A percentile compares a stretch with the other conserved stretches of the same genome.
Evolutionary conservation across 2,329 filamentous ascomycete genomes (phyloP).

Genomic region (Neurospora sp.): DNA sequence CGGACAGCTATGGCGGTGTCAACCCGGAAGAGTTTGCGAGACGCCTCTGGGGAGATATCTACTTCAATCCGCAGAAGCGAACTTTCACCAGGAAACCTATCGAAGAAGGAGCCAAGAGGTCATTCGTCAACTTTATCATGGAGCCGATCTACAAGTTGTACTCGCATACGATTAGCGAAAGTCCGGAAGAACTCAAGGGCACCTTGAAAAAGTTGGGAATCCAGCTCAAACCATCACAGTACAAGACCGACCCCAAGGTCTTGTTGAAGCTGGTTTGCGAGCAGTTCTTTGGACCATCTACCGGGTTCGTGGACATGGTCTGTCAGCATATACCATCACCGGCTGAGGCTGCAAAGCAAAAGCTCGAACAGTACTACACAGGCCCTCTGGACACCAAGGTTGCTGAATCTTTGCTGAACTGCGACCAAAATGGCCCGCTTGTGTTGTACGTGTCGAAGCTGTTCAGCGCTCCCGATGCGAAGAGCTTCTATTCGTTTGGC

Average conservation of each 20-base stretch:
- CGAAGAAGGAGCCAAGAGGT: constrained; percentile 70
- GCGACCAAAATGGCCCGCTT: constrained; percentile 81
- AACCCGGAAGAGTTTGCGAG: constrained; percentile 74
- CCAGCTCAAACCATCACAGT: constrained; percentile 79
- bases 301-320: constrained; percentile 93
- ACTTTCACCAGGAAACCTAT: constrained; percentile 83
- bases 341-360: constrained; percentile 61
- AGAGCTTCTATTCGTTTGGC: constrained; percentile 80
- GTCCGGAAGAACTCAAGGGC: constrained; percentile 69
- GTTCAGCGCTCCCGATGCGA: constrained; percentile 84
- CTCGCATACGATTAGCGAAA: constrained; percentile 87
- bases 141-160: constrained; percentile 98
- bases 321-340: constrained; percentile 84
- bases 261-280: constrained; percentile 83
- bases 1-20: constrained; percentile 74
- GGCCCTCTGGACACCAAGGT: constrained; percentile 77
- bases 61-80: constrained; percentile 83
- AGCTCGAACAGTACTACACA: constrained; percentile 82
- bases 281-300: constrained; percentile 82
- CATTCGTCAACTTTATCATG: constrained; percentile 88
- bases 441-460: constrained; percentile 91
- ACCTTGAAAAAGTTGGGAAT: constrained; percentile 77
- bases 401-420: constrained; percentile 68
- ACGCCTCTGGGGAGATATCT: constrained; percentile 92
- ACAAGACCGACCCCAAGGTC: constrained; percentile 80